phyloP scores from a whole-genome alignment of 768 basidiomycete genomes.

The Krasilnikovozyma curviuscula region DNA sequence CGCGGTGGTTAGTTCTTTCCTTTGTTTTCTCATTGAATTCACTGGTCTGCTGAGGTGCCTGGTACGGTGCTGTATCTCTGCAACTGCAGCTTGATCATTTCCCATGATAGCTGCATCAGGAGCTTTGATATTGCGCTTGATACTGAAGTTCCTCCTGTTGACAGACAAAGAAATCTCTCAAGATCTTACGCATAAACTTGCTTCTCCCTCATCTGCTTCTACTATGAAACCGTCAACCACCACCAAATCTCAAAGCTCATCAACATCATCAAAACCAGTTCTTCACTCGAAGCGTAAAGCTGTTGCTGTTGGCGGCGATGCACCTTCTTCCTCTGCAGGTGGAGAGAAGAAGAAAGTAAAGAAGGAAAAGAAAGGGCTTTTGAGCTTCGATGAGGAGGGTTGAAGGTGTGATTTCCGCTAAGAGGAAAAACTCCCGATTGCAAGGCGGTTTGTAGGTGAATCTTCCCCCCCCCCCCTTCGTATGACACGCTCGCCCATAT shows the following conservation, averaged over 20 bases:
- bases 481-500: too few relatives aligned
- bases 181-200: too few relatives aligned
- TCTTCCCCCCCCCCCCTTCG: too few relatives aligned
- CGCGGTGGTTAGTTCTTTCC: slow-evolving; percentile 19
- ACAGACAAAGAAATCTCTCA: too few relatives aligned
- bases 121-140: slow-evolving; percentile 9
- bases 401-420: too few relatives aligned
- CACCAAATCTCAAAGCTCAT: slow-evolving; percentile 7
- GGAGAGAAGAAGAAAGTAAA: slow-evolving; percentile 25
- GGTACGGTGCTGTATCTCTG: neutral
- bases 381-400: slow-evolving; percentile 27
- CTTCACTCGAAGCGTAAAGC: slow-evolving; percentile 21
- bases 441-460: too few relatives aligned
- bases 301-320: slow-evolving; percentile 7
- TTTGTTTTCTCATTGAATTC: too few relatives aligned
- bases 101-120: slow-evolving; percentile 6
- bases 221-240: neutral
- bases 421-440: too few relatives aligned
- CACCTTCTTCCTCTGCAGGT: neutral
- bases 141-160: too few relatives aligned
- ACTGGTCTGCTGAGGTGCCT: too few relatives aligned
- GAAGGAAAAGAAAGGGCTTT: slow-evolving; percentile 24
- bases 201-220: neutral
- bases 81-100: neutral
- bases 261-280: slow-evolving; percentile 11